Conservation (phyloP, 768 basidiomycete species). For the Amylocystis lapponica region DNA sequence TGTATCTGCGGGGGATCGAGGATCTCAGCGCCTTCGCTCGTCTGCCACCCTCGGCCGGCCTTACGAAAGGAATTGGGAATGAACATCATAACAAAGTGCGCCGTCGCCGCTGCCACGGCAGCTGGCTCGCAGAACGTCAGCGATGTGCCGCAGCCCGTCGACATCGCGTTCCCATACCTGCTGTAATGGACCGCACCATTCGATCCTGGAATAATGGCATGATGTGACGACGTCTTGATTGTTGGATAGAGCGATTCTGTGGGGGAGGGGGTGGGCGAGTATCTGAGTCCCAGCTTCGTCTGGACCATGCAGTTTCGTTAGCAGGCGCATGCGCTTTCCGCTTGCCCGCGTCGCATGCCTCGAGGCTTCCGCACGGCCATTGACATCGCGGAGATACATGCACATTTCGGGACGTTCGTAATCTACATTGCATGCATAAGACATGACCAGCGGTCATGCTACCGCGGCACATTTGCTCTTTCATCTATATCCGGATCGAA, state of each 20-base stretch:
- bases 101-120: slow-evolving; percentile 13
- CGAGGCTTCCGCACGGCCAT: background rate
- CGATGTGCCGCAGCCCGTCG: background rate
- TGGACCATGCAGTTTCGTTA: background rate
- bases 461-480: too few relatives aligned
- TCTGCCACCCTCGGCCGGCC: slow-evolving; percentile 1
- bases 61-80: slow-evolving; percentile 17
- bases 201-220: slow-evolving; percentile 15
- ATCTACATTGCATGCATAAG: background rate
- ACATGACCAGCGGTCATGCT: too few relatives aligned
- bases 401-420: background rate
- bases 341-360: background rate
- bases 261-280: background rate
- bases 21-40: background rate
- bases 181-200: slow-evolving; percentile 9
- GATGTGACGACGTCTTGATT: background rate
- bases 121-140: slow-evolving; percentile 6
- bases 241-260: background rate
- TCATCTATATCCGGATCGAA: too few relatives aligned
- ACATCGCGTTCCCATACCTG: slow-evolving; percentile 9
- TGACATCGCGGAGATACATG: background rate
- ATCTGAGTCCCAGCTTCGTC: background rate
- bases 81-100: slow-evolving; percentile 14
- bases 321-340: background rate
- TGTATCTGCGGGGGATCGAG: slow-evolving; percentile 14